phyloP scores from a whole-genome alignment of 2,329 filamentous ascomycete species.

The Diaporthe ilicicola region DNA sequence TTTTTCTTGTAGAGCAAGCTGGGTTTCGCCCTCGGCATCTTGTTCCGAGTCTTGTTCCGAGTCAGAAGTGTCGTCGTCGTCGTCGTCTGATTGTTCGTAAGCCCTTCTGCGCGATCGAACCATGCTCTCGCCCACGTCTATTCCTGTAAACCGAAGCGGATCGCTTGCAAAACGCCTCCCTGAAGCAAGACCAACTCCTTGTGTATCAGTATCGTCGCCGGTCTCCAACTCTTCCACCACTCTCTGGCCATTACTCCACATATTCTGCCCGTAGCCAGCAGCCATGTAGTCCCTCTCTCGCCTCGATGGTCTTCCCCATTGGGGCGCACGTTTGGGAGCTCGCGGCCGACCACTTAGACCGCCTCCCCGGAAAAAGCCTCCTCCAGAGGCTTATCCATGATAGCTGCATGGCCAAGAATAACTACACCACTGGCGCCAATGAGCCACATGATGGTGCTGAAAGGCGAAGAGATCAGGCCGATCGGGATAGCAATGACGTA shows the following conservation, averaged over 20 bases:
- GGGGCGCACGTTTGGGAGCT: slow-evolving; percentile 94
- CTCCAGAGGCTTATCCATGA: slow-evolving; percentile 99
- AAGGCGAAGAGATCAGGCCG: slow-evolving; percentile 83
- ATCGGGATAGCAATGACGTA: slow-evolving; percentile 85
- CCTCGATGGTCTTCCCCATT: slow-evolving; percentile 99
- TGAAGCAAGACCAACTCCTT: slow-evolving; percentile 60
- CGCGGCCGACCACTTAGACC: slow-evolving; percentile 99
- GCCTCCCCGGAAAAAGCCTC: slow-evolving; percentile 99
- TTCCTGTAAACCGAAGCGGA: slow-evolving; percentile 67
- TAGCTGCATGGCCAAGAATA: slow-evolving; percentile 91
- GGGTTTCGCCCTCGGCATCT: slow-evolving; percentile 62
- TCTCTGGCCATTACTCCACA: slow-evolving; percentile 51
- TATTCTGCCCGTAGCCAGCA: slow-evolving; percentile 55
- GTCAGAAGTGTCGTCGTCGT: slow-evolving; percentile 56
- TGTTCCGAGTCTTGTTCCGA: slow-evolving; percentile 58
- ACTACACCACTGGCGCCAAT: slow-evolving; percentile 94
- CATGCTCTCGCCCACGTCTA: slow-evolving; percentile 60
- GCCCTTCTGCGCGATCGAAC: slow-evolving; percentile 46
- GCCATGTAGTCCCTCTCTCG: slow-evolving; percentile 70
- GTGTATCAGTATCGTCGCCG: slow-evolving; percentile 63
- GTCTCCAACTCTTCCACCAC: slow-evolving; percentile 75
- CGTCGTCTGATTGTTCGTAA: slow-evolving; percentile 54
- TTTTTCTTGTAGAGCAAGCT: slow-evolving; percentile 67
- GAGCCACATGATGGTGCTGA: slow-evolving; percentile 90
- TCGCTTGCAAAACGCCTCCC: slow-evolving; percentile 65